These are phyloP conservation scores for Cordyceps farinosa DNA, from an alignment of 2,329 filamentous ascomycete species.

Conservation along the genomic window DNA sequence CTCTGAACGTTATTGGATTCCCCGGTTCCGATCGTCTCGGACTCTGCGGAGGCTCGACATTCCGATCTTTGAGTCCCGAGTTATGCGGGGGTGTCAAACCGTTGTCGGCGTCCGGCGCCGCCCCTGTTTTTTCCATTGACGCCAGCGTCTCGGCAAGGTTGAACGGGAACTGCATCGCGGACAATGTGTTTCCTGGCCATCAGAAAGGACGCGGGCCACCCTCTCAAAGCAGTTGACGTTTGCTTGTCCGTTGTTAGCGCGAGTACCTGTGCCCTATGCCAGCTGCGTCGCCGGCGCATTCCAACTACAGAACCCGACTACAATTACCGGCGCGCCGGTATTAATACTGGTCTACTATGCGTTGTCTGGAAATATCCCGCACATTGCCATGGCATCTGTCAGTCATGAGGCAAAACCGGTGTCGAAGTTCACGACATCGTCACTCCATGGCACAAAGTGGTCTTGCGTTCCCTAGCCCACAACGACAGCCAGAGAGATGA, in stretches of 20 bases:
- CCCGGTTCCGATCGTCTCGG: not conserved
- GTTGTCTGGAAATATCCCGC: not conserved
- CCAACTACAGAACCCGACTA: not conserved
- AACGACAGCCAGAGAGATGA: too few relatives aligned
- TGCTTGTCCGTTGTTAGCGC: not conserved
- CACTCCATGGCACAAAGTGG: too few relatives aligned
- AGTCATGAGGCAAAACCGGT: too few relatives aligned
- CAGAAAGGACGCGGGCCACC: not conserved
- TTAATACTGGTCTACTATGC: not conserved
- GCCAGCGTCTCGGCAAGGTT: not conserved
- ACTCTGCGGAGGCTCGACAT: not conserved
- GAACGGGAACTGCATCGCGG: not conserved
- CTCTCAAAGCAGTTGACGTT: not conserved
- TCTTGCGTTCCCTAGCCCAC: too few relatives aligned
- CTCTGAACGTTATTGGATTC: not conserved
- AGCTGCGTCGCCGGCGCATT: not conserved
- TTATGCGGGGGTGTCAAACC: not conserved
- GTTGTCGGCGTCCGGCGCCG: not conserved
- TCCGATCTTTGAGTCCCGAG: not conserved
- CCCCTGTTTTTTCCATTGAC: not conserved
- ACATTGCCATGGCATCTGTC: not conserved
- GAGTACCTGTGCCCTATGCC: too few relatives aligned
- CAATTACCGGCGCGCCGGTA: not conserved
- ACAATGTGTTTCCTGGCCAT: not conserved
- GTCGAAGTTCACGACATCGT: too few relatives aligned